Evolutionary conservation across 75 land plant genomes (phyloP).

Genomic region (Pseudotsuga menziesii): DNA sequence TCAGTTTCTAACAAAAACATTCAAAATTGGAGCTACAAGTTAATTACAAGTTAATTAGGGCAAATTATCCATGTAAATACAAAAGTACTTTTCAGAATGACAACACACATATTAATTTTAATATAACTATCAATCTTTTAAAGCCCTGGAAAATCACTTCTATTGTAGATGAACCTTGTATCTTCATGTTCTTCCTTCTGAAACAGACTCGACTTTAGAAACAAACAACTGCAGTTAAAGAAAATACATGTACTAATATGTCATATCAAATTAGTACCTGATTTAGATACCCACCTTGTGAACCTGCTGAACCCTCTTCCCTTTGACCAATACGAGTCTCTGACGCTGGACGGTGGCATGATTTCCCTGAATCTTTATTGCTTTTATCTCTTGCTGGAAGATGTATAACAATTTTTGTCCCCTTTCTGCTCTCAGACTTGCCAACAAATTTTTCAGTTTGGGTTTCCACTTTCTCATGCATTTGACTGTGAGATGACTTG

Average conservation of each 20-base stretch:
- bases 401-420: constrained; percentile 61
- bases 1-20: no score
- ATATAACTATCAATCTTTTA: no score
- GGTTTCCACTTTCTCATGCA: constrained; percentile 10
- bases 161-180: no score
- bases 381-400: constrained; percentile 38
- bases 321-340: constrained; percentile 39
- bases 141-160: no score
- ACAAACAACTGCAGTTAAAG: neutral
- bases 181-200: no score
- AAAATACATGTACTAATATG: neutral
- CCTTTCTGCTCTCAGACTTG: constrained; percentile 34
- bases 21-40: no score
- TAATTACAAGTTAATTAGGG: no score
- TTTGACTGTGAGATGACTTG: neutral
- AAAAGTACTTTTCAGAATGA: no score
- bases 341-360: constrained; percentile 19
- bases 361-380: constrained; percentile 20
- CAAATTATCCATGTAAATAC: no score
- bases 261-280: constrained; percentile 2
- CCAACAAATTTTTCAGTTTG: constrained; percentile 18
- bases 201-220: no score
- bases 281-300: constrained; percentile 35
- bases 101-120: no score
- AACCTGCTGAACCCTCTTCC: constrained; percentile 28